phyloP scores from a whole-genome alignment of 2,329 filamentous ascomycete genomes.

The Ampelomyces quisqualis region DNA sequence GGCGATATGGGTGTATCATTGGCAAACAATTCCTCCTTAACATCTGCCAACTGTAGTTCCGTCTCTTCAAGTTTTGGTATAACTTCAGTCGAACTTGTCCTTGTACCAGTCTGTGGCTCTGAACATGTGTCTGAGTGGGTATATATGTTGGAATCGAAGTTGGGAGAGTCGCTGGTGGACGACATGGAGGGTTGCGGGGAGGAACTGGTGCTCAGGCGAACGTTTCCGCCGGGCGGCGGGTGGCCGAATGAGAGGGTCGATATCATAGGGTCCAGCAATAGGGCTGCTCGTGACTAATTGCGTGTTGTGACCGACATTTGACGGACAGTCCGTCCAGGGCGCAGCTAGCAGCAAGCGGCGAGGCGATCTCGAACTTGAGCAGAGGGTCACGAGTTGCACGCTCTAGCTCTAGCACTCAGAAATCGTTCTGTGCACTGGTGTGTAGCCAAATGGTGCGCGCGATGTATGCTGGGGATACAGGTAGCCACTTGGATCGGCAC shows the following conservation, averaged over 20 bases:
- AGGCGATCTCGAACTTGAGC: slow-evolving; percentile 7
- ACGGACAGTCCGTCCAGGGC: slow-evolving; percentile 12
- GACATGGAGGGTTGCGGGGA: slow-evolving; percentile 45
- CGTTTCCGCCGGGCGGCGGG: slow-evolving; percentile 34
- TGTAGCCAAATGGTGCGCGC: too few species aligned
- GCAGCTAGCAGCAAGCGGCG: slow-evolving; percentile 7
- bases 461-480: background rate
- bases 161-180: slow-evolving; percentile 45
- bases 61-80: slow-evolving; percentile 58
- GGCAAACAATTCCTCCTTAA: slow-evolving; percentile 37
- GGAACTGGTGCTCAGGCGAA: slow-evolving; percentile 44
- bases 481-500: slow-evolving; percentile 2
- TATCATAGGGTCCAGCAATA: slow-evolving; percentile 36
- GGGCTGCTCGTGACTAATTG: slow-evolving; percentile 17
- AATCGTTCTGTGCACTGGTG: too few species aligned
- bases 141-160: slow-evolving; percentile 33
- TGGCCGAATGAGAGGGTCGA: slow-evolving; percentile 40
- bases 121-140: slow-evolving; percentile 27
- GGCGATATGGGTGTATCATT: slow-evolving; percentile 39
- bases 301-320: slow-evolving; percentile 28
- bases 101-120: slow-evolving; percentile 28
- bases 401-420: slow-evolving; percentile 15
- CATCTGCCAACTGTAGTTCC: slow-evolving; percentile 47
- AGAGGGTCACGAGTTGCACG: slow-evolving; percentile 8
- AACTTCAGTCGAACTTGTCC: slow-evolving; percentile 40